Conservation (phyloP, 768 basidiomycete species). For the Boletus reticulatus region DNA sequence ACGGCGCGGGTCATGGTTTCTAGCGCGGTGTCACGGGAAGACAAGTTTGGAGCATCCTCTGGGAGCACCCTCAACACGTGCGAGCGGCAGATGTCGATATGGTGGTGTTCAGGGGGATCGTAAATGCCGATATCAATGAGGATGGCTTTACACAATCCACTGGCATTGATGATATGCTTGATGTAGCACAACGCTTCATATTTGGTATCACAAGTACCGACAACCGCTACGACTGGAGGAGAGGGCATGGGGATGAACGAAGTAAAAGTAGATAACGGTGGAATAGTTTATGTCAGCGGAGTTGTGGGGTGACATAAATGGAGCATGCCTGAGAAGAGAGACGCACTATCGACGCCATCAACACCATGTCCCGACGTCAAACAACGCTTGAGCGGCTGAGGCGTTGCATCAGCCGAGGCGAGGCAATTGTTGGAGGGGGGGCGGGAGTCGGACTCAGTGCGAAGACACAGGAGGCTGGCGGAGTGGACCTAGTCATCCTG, state of each 20-base stretch:
- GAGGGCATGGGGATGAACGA: background rate
- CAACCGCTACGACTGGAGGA: slow-evolving; percentile 19
- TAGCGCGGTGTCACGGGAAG: slow-evolving; percentile 11
- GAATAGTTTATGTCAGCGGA: slow-evolving; percentile 20
- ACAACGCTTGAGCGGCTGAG: slow-evolving; percentile 12
- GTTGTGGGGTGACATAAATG: background rate
- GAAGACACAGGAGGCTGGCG: slow-evolving; percentile 26
- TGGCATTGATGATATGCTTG: slow-evolving; percentile 14
- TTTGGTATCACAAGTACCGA: slow-evolving; percentile 31
- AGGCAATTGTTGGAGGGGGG: slow-evolving; percentile 27
- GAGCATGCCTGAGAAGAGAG: background rate
- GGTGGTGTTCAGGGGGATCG: slow-evolving; percentile 9
- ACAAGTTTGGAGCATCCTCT: background rate
- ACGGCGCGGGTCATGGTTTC: slow-evolving; percentile 21
- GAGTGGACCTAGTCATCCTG: slow-evolving; percentile 28
- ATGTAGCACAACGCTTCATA: slow-evolving; percentile 22
- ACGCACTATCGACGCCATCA: background rate
- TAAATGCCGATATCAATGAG: slow-evolving; percentile 25
- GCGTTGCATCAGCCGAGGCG: slow-evolving; percentile 11
- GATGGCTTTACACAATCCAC: slow-evolving; percentile 23
- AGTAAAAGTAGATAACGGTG: background rate
- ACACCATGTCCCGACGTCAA: slow-evolving; percentile 18
- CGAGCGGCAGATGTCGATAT: slow-evolving; percentile 22
- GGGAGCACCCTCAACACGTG: slow-evolving; percentile 15
- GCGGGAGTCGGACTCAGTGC: slow-evolving; percentile 27